Conservation (phyloP, 192 early-diverging fungal genomes). For the Gaertneriomyces semiglobifer region DNA sequence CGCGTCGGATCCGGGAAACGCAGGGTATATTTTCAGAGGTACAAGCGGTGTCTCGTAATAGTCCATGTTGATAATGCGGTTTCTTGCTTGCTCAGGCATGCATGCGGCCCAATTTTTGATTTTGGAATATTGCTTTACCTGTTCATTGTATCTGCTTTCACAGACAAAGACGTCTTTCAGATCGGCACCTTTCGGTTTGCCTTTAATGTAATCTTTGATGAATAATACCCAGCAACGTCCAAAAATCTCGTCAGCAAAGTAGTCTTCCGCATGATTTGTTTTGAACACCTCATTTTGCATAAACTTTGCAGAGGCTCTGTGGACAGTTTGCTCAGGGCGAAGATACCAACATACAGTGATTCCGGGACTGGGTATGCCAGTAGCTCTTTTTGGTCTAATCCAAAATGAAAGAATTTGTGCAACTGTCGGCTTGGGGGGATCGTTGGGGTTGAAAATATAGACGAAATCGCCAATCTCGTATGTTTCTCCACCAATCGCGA, state of each 20-base stretch:
- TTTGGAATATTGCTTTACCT: slow-evolving; percentile 51
- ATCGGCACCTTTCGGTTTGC: slow-evolving; percentile 42
- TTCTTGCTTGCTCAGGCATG: slow-evolving; percentile 46
- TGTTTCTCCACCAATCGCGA: no score
- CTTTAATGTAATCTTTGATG: slow-evolving; percentile 55
- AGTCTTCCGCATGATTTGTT: slow-evolving; percentile 52
- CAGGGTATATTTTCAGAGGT: slow-evolving; percentile 9
- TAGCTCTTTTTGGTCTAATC: slow-evolving; percentile 11
- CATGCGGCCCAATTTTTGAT: slow-evolving; percentile 64
- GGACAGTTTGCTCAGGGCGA: slow-evolving; percentile 63
- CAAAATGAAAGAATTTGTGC: slow-evolving; percentile 55
- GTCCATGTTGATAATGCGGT: slow-evolving; percentile 24
- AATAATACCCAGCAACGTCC: slow-evolving; percentile 62
- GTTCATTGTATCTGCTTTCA: slow-evolving; percentile 61
- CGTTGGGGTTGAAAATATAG: slow-evolving; percentile 54
- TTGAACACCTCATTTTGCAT: slow-evolving; percentile 67
- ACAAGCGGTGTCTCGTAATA: slow-evolving; percentile 27
- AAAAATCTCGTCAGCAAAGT: slow-evolving; percentile 51
- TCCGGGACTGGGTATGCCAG: slow-evolving; percentile 20
- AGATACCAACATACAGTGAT: slow-evolving; percentile 61
- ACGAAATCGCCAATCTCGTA: slow-evolving; percentile 58
- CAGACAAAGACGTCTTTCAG: slow-evolving; percentile 58
- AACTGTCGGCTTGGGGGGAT: slow-evolving; percentile 58
- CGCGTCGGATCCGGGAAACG: slow-evolving; percentile 2
- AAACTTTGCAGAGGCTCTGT: slow-evolving; percentile 55